phyloP scores from a whole-genome alignment of 768 basidiomycete species.

The Serendipita sp. region DNA sequence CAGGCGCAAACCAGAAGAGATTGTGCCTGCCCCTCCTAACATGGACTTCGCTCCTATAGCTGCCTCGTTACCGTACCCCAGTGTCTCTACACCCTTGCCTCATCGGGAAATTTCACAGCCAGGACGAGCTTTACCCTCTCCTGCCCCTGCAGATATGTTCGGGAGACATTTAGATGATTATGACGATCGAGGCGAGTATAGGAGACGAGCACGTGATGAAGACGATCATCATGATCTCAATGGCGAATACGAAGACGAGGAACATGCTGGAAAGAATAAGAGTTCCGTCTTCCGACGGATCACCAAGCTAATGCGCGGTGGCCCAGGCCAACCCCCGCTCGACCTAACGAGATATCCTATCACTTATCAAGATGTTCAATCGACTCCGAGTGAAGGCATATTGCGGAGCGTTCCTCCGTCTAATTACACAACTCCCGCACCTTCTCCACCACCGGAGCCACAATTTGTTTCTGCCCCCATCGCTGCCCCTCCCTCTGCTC shows the following conservation, averaged over 20 bases:
- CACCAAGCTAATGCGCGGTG: not conserved
- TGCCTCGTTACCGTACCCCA: not conserved
- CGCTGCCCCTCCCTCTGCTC: not conserved
- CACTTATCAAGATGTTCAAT: not conserved
- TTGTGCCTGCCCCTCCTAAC: not conserved
- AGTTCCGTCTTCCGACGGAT: not conserved
- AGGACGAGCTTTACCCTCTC: not conserved
- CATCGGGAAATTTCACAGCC: not conserved
- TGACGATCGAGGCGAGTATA: not conserved
- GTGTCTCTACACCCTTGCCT: not conserved
- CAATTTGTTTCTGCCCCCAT: not conserved
- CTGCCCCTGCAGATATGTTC: not conserved
- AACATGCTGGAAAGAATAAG: not conserved
- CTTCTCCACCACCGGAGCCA: not conserved
- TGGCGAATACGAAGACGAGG: not conserved
- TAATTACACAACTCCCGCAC: not conserved
- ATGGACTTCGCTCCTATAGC: constrained; percentile 4
- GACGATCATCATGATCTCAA: not conserved
- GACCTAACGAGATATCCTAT: not conserved
- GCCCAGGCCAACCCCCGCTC: not conserved
- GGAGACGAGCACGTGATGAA: not conserved
- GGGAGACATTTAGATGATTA: not conserved
- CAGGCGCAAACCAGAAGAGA: not conserved
- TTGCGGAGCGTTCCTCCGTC: not conserved
- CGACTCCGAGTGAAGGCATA: not conserved